Conservation (phyloP, 805 yeast genomes). For the Saccharomycopsis amapae region DNA sequence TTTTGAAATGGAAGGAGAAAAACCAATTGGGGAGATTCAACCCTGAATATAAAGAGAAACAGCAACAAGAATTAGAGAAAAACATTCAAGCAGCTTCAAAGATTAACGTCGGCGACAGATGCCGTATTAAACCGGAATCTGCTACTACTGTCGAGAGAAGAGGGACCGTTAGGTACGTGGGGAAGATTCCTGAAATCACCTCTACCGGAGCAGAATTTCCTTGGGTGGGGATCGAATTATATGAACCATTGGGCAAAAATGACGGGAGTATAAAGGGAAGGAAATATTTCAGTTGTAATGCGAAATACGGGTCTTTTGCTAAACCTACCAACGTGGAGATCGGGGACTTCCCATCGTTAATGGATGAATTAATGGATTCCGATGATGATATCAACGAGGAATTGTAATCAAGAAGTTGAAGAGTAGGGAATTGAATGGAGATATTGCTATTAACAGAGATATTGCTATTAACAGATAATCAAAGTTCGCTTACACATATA, state of each 20-base stretch:
- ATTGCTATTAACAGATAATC: too few species aligned
- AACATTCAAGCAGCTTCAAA: slow-evolving; percentile 29
- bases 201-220: slow-evolving; percentile 25
- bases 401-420: too few species aligned
- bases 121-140: slow-evolving; percentile 33
- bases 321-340: slow-evolving; percentile 61
- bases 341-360: slow-evolving; percentile 55
- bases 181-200: slow-evolving; percentile 56
- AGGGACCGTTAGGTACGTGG: slow-evolving; percentile 68
- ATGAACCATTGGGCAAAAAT: slow-evolving; percentile 82
- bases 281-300: slow-evolving; percentile 47
- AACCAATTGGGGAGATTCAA: slow-evolving; percentile 68
- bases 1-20: slow-evolving; percentile 67
- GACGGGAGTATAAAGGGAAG: slow-evolving; percentile 67
- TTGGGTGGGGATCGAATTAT: slow-evolving; percentile 86
- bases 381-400: slow-evolving; percentile 39
- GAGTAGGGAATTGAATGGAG: too few species aligned
- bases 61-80: slow-evolving; percentile 22
- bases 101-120: slow-evolving; percentile 45
- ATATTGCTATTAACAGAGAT: too few species aligned
- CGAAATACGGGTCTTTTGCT: slow-evolving; percentile 70
- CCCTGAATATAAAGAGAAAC: slow-evolving; percentile 35
- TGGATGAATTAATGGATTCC: slow-evolving; percentile 36
- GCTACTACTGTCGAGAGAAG: slow-evolving; percentile 40
- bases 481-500: background rate